Evolutionary conservation across 495 filamentous ascomycete species (phyloP).

Genomic region (Neurospora africana): DNA sequence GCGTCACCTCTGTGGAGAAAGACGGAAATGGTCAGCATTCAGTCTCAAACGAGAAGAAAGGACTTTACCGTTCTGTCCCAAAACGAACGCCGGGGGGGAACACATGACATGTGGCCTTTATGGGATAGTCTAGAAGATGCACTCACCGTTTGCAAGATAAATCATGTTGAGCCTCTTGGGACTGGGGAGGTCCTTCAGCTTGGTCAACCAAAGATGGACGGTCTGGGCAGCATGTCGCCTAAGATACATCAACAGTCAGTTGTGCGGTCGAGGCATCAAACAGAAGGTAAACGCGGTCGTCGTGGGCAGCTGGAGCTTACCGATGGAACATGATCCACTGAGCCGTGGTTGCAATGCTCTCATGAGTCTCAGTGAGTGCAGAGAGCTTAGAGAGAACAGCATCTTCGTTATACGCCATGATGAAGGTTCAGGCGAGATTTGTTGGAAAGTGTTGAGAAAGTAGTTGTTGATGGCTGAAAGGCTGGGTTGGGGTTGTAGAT

Average conservation of each 20-base stretch:
- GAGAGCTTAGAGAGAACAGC: slow-evolving; percentile 88
- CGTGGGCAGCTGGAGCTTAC: slow-evolving; percentile 39
- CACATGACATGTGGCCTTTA: background rate
- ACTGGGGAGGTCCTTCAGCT: slow-evolving; percentile 71
- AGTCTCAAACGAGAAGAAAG: background rate
- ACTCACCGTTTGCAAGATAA: slow-evolving; percentile 86
- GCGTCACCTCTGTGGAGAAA: slow-evolving; percentile 64
- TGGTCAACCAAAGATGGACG: slow-evolving; percentile 78
- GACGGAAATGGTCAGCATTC: slow-evolving; percentile 13
- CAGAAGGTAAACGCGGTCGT: background rate
- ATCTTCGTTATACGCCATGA: slow-evolving; percentile 92
- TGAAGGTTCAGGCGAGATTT: background rate
- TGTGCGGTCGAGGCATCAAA: slow-evolving; percentile 5
- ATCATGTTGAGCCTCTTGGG: slow-evolving; percentile 83
- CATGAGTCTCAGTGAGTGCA: slow-evolving; percentile 88
- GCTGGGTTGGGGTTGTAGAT: background rate
- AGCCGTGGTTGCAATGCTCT: slow-evolving; percentile 85
- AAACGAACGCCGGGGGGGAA: slow-evolving; percentile 3
- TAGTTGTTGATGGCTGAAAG: slow-evolving; percentile 3
- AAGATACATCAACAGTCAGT: slow-evolving; percentile 10
- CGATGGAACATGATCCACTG: slow-evolving; percentile 99
- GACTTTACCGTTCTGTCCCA: slow-evolving; percentile 2
- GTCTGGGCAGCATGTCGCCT: slow-evolving; percentile 87
- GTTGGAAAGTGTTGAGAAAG: background rate
- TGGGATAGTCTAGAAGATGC: background rate